Evolutionary conservation across 305 asterid genomes (phyloP).

Genomic region (Fraxinus platypoda): DNA sequence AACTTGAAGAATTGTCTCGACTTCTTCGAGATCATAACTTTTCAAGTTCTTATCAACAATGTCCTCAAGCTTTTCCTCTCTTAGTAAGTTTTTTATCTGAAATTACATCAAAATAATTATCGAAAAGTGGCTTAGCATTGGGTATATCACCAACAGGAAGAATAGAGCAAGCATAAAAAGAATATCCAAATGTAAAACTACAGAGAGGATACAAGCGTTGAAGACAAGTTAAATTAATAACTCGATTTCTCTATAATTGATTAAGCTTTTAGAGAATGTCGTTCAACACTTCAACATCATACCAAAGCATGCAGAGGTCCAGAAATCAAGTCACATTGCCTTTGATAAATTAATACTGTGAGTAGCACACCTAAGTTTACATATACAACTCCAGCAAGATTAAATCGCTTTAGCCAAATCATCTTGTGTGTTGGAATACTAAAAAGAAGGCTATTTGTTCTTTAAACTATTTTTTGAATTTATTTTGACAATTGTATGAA

Average conservation of each 20-base stretch:
- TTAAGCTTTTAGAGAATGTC: neutral
- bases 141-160: neutral
- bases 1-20: constrained; percentile 70
- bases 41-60: constrained; percentile 63
- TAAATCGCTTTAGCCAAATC: neutral
- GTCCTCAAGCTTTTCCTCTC: constrained; percentile 64
- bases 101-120: neutral
- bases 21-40: constrained; percentile 50
- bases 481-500: neutral
- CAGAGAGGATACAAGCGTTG: neutral
- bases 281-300: neutral
- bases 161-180: neutral
- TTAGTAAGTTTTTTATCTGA: constrained; percentile 67
- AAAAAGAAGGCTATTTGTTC: neutral
- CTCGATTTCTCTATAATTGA: neutral
- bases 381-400: neutral
- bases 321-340: neutral
- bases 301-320: neutral
- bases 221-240: neutral
- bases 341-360: neutral
- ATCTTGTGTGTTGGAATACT: neutral
- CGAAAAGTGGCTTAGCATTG: neutral
- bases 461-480: neutral
- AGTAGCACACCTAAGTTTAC: neutral
- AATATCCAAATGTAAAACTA: neutral